Evolutionary conservation across 2,329 filamentous ascomycete species (phyloP), one percentile per base, ranked within the genome.

Genomic region (Neoscytalidium dimidiatum): DNA sequence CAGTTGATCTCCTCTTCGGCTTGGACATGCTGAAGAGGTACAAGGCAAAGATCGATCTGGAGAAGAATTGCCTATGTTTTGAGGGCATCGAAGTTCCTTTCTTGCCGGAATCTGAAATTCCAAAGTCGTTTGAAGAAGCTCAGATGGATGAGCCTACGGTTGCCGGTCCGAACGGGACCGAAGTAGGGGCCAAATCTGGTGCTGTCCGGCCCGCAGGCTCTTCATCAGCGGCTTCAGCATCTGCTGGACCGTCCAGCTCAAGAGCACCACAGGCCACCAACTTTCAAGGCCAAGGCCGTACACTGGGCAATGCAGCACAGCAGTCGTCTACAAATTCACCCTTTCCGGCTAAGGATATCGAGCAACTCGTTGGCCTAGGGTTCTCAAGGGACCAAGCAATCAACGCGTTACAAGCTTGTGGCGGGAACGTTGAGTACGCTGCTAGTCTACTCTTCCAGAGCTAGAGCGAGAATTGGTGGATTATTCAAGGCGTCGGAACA

Each of bases 1-100:
- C 92, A 61, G 95, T 99, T 26, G 95, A 98, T 75, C 84, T 99
- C 19, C 85, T 99, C 2, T 86, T 99, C 13, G 95, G 95, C 3
- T 82, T 99, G 46, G 95, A 99, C 77, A 99, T 99, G 92, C 84
- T 99, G 67, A 97, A 96, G 81, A 88, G 95, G 43, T 94, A 98
- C 78, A 94, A 97, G 78, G 95, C 94, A 38, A 91, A 86, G 71
- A 94, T 99, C 72, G 95, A 99, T 76, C 85, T 99, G 13, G 86
- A 88, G 68, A 90, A 90, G 73, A 92, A 95, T 72, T 91, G 89
- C 68, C 86, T 99, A 19, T 86, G 96, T 68, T 97, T 99, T 70
- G 91, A 95, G 72, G 92, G 90, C 64, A 89, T 93, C 69, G 91
- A 95, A 70, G 91, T 99, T 5, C 87, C 91, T 0, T 99, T 99